Evolutionary conservation across 495 filamentous ascomycete species (phyloP).

Genomic region (Aeminium ludgeri): DNA sequence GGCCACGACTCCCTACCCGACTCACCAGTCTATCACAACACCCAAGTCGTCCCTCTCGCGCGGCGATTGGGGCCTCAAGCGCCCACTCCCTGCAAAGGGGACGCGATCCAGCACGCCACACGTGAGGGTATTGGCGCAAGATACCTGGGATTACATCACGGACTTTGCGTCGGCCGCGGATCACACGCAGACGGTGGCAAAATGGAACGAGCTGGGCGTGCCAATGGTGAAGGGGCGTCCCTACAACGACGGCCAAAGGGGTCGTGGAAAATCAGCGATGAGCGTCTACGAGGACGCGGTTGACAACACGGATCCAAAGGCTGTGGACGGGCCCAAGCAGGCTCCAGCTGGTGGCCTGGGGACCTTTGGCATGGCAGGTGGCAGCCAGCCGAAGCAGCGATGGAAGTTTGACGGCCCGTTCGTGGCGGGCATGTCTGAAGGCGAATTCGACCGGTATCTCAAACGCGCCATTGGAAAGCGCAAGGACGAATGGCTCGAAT

Average conservation of each 20-base stretch:
- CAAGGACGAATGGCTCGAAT: slow-evolving; percentile 30
- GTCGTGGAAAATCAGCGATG: neutral
- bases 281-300: slow-evolving; percentile 42
- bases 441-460: slow-evolving; percentile 51
- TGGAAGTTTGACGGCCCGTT: slow-evolving; percentile 75
- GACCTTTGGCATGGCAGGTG: neutral
- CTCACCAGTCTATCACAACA: slow-evolving; percentile 68
- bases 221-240: slow-evolving; percentile 27
- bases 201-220: slow-evolving; percentile 69
- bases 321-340: slow-evolving; percentile 9
- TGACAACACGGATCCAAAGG: slow-evolving; percentile 32
- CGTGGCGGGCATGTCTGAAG: slow-evolving; percentile 56
- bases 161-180: slow-evolving; percentile 75
- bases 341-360: neutral
- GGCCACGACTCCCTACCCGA: slow-evolving; percentile 63
- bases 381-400: slow-evolving; percentile 21
- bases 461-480: slow-evolving; percentile 39
- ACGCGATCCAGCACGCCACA: slow-evolving; percentile 56
- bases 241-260: slow-evolving; percentile 1
- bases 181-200: slow-evolving; percentile 62
- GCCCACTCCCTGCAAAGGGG: slow-evolving; percentile 57
- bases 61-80: slow-evolving; percentile 93
- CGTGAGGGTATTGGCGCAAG: slow-evolving; percentile 52
- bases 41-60: slow-evolving; percentile 50
- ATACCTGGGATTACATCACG: slow-evolving; percentile 82